These are phyloP conservation scores for Daedaleopsis nitida DNA, from an alignment of 768 basidiomycete species.

Conservation along the genomic window DNA sequence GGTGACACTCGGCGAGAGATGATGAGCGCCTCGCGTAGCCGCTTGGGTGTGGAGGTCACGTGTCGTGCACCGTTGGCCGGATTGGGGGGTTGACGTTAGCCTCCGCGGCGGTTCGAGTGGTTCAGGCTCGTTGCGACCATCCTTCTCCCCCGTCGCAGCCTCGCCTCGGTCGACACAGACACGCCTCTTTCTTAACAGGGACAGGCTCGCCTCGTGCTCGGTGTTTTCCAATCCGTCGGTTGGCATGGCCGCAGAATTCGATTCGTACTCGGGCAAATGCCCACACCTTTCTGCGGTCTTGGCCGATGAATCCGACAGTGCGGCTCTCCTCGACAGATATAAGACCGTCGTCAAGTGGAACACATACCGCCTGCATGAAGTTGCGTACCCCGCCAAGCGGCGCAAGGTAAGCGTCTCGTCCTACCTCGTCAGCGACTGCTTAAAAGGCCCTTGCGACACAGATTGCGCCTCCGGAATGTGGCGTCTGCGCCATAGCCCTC, in stretches of 20 bases:
- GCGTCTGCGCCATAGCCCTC: slow-evolving; percentile 55
- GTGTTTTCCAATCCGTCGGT: slow-evolving; percentile 1
- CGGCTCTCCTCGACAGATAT: slow-evolving; percentile 49
- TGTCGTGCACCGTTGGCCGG: slow-evolving; percentile 3
- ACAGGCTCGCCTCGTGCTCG: not conserved
- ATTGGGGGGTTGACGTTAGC: slow-evolving; percentile 6
- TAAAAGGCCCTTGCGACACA: slow-evolving; percentile 23
- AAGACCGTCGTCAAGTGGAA: slow-evolving; percentile 59
- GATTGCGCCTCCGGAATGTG: slow-evolving; percentile 65
- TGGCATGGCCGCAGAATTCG: slow-evolving; percentile 7
- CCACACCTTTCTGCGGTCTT: slow-evolving; percentile 45
- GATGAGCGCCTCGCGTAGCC: too few species aligned
- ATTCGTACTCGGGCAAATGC: slow-evolving; percentile 21
- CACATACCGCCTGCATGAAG: slow-evolving; percentile 46
- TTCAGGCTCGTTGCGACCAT: slow-evolving; percentile 1
- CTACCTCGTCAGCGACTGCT: not conserved
- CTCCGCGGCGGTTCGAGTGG: slow-evolving; percentile 18
- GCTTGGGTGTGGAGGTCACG: slow-evolving; percentile 1
- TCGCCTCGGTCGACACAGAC: not conserved
- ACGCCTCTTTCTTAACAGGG: not conserved
- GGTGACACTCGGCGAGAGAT: not conserved
- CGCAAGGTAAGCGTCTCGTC: slow-evolving; percentile 53
- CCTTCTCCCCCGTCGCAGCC: not conserved
- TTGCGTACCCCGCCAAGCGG: slow-evolving; percentile 55
- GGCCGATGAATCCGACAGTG: slow-evolving; percentile 33